phyloP scores from a whole-genome alignment of 2,329 filamentous ascomycete species.

The Fusarium beomiforme region DNA sequence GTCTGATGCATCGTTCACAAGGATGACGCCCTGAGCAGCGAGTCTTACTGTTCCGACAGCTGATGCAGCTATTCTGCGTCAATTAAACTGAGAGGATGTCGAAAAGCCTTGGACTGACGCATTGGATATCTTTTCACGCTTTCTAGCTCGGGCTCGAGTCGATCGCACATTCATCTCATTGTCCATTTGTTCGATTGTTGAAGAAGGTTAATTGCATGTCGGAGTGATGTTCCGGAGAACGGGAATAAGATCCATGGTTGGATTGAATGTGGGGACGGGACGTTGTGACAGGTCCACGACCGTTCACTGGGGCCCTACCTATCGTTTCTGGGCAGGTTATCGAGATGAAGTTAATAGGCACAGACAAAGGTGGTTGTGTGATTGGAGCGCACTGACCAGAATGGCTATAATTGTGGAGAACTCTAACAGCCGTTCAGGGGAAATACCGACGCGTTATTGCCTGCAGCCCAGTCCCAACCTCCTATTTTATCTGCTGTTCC shows the following conservation, averaged over 20 bases:
- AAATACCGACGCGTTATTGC: slow-evolving; percentile 7
- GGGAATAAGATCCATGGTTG: neutral
- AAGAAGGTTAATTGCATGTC: neutral
- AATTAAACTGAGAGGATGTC: neutral
- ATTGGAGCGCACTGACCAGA: neutral
- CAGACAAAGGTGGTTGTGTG: neutral
- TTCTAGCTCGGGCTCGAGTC: neutral
- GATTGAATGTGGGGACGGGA: neutral
- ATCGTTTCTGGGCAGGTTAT: neutral
- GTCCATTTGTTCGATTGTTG: neutral
- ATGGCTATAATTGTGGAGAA: neutral
- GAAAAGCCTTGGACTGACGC: neutral
- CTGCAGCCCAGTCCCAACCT: slow-evolving; percentile 46
- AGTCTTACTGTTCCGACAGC: slow-evolving; percentile 33
- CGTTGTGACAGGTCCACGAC: neutral
- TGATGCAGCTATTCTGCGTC: slow-evolving; percentile 18
- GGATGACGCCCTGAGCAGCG: slow-evolving; percentile 31
- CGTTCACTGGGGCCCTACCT: neutral
- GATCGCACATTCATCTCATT: neutral
- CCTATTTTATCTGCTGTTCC: slow-evolving; percentile 33
- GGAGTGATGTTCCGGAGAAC: neutral
- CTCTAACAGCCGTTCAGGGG: slow-evolving; percentile 18
- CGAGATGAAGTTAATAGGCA: neutral
- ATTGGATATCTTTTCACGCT: slow-evolving; percentile 20
- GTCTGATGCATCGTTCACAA: slow-evolving; percentile 28